A percentile compares a stretch with the other conserved stretches of the same genome.
These are phyloP conservation scores for Umbelopsis ramanniana DNA, from an alignment of 192 early-diverging fungal species.

Conservation along the genomic window DNA sequence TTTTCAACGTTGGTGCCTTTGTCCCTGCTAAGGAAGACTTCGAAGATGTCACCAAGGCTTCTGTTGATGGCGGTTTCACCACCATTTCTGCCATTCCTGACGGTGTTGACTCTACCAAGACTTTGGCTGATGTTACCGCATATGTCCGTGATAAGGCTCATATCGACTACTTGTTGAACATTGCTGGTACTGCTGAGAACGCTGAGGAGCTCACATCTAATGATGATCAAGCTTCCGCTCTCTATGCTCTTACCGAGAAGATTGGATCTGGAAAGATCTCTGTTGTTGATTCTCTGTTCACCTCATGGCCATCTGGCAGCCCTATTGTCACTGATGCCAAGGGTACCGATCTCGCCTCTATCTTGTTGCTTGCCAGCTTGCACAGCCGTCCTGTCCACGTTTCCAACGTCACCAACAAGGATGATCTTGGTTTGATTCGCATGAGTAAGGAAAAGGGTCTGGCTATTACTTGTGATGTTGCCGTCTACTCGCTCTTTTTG, in stretches of 20 bases:
- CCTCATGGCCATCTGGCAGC: conserved; percentile 74
- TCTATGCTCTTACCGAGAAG: conserved; percentile 67
- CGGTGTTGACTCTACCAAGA: conserved; percentile 40
- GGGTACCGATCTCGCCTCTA: conserved; percentile 85
- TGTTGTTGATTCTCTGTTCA: conserved; percentile 75
- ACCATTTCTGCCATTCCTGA: conserved; percentile 67
- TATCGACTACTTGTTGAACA: conserved; percentile 75
- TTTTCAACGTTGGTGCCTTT: conserved; percentile 82
- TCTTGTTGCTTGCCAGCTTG: conserved; percentile 85
- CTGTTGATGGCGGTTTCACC: conserved; percentile 89
- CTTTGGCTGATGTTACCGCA: conserved; percentile 54
- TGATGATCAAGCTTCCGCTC: conserved; percentile 50
- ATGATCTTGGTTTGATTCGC: conserved; percentile 85
- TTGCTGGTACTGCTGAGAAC: conserved; percentile 75
- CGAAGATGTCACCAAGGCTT: conserved; percentile 67
- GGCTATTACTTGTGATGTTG: conserved; percentile 92
- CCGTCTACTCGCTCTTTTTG: conserved; percentile 84
- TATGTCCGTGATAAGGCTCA: conserved; percentile 62
- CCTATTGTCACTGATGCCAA: conserved; percentile 86
- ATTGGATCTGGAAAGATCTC: conserved; percentile 54
- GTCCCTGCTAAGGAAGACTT: conserved; percentile 65
- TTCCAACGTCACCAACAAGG: conserved; percentile 75
- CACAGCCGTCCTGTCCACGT: conserved; percentile 88
- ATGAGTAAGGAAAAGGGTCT: conserved; percentile 88
- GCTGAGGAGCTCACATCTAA: conserved; percentile 47